Base-by-base conservation (phyloP, 1,139 yeast species). In the Waltiozyma solani region DNA sequence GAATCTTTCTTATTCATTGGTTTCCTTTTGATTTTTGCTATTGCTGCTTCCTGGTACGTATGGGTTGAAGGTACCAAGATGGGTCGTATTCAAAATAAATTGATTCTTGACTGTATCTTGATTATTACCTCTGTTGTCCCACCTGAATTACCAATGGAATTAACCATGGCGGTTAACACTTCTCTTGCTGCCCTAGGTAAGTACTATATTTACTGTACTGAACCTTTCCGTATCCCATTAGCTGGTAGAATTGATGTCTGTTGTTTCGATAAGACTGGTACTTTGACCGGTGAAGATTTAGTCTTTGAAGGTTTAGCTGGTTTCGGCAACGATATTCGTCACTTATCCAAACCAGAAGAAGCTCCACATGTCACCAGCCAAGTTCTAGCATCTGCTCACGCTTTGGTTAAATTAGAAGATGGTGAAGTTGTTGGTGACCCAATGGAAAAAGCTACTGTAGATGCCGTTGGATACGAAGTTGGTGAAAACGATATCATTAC, bases 341-440 rank as follows among this genome's bases (percentile, higher is more conserved):
- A 72, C 44, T 70, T 86, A 45, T 66, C 69, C 38, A 61, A 69
- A 18, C 77, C 86, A 44, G 67, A 66, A 11, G 70, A 69, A 22
- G 73, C 76, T 37, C 93, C 96, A 15, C 66, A 63, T 22, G 73
- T 76, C 33, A 81, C 95, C 15, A 67, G 78, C 31, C 69, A 74
- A 46, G 87, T 86, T 30, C 73, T 91, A 50, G 98, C 96, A 43
- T 80, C 97, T 41, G 96, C 96, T 32, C 98, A 93, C 62, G 97
- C 98, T 29, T 71, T 91, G 47, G 98, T 93, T 25, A 76, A 78
- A 53, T 71, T 91, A 44, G 96, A 91, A 53, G 95, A 89, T 57
- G 98, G 97, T 51, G 97, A 91, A 48, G 77, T 89, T 50, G 98
- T 91, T 44, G 98, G 98, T 63, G 99, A 93, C 55, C 96, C 98